Percentiles rank a stretch among this genome's conserved stretches.
Conservation (phyloP, 2,329 filamentous ascomycete species). For the Calycina herbarum region DNA sequence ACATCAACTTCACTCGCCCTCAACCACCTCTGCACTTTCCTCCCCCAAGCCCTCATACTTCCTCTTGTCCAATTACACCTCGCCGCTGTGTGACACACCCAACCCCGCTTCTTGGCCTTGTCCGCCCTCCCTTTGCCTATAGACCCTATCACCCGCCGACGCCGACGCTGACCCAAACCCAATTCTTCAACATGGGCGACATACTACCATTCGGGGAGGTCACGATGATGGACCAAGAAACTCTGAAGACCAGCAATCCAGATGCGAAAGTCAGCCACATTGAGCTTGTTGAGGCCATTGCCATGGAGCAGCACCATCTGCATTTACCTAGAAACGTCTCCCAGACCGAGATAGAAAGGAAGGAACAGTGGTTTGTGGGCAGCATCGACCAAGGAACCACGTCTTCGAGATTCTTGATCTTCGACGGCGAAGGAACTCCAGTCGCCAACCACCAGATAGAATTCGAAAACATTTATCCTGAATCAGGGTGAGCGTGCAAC, state of each 20-base stretch:
- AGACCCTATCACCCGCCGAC: background rate
- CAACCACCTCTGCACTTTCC: background rate
- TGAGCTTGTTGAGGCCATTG: constrained; percentile 3
- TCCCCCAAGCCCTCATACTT: background rate
- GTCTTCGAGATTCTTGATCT: constrained; percentile 86
- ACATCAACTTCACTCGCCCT: no score
- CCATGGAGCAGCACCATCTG: constrained; percentile 3
- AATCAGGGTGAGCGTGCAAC: constrained; percentile 69
- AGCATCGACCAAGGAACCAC: constrained; percentile 92
- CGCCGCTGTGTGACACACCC: background rate
- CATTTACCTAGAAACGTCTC: constrained; percentile 10
- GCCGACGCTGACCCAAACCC: background rate
- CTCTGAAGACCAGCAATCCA: constrained; percentile 6
- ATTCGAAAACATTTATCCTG: constrained; percentile 80
- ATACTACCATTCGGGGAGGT: background rate
- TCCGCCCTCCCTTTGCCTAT: background rate
- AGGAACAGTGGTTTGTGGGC: constrained; percentile 68
- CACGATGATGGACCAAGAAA: background rate
- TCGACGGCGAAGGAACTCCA: constrained; percentile 75
- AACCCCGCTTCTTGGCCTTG: constrained; percentile 3
- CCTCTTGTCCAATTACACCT: background rate
- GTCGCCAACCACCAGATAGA: constrained; percentile 84
- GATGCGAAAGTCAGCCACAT: constrained; percentile 15
- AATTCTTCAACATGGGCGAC: constrained; percentile 5
- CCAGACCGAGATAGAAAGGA: constrained; percentile 9